Conservation (phyloP, 106 monocot genomes). For the Apostasia shenzhenica region DNA sequence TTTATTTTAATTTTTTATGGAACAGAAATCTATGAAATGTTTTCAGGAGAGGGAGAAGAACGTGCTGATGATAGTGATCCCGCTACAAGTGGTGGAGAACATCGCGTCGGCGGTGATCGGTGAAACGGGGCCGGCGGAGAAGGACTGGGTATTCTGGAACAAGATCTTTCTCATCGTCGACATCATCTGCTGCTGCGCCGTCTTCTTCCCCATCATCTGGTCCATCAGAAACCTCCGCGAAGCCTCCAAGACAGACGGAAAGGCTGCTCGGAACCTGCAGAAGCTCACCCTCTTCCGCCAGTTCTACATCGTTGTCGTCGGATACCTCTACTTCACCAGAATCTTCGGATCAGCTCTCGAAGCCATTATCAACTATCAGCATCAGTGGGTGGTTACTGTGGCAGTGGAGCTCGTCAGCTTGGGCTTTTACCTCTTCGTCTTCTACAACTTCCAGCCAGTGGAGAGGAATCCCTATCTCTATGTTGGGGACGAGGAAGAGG, state of each 20-base stretch:
- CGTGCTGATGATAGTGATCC: constrained; percentile 44
- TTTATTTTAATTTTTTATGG: background rate
- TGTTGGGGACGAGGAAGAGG: constrained; percentile 38
- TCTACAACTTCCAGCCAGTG: constrained; percentile 33
- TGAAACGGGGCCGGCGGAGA: constrained; percentile 24
- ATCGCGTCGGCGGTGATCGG: constrained; percentile 35
- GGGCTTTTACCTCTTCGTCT: constrained; percentile 25
- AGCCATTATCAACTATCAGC: constrained; percentile 14
- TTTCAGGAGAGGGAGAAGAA: constrained; percentile 48
- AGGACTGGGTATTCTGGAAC: constrained; percentile 34
- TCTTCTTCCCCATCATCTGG: constrained; percentile 52
- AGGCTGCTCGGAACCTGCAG: constrained; percentile 41
- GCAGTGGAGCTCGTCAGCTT: constrained; percentile 25
- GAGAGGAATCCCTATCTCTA: constrained; percentile 44
- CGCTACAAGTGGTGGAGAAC: constrained; percentile 45
- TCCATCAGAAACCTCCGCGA: constrained; percentile 35
- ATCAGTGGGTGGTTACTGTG: constrained; percentile 17
- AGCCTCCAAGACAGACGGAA: constrained; percentile 46
- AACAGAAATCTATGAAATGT: background rate
- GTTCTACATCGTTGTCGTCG: constrained; percentile 39
- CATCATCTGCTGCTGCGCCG: constrained; percentile 37
- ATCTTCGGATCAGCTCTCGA: constrained; percentile 14
- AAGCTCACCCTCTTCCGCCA: constrained; percentile 50
- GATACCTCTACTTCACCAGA: constrained; percentile 50
- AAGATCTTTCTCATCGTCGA: constrained; percentile 40